These are phyloP conservation scores for Ceraceosorus bombacis DNA, from an alignment of 1,284 basidiomycete species.

Conservation along the genomic window DNA sequence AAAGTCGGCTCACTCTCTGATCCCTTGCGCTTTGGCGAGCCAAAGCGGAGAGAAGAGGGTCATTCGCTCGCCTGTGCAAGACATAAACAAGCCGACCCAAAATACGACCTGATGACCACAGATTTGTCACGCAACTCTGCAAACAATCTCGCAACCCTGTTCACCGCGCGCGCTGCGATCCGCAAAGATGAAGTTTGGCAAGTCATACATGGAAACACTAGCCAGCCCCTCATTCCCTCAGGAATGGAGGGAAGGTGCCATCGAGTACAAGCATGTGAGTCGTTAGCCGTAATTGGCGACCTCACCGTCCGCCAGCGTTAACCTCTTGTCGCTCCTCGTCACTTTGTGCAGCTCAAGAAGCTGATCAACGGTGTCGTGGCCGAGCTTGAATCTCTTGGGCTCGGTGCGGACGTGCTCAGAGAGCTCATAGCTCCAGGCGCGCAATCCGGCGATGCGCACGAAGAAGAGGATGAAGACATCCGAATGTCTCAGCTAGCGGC, in stretches of 20 bases:
- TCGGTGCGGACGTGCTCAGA: constrained; percentile 59
- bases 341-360: constrained; percentile 67
- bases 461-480: neutral
- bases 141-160: too few species aligned
- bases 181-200: constrained; percentile 67
- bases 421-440: constrained; percentile 49
- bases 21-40: too few species aligned
- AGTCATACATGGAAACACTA: constrained; percentile 65
- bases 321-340: constrained; percentile 5
- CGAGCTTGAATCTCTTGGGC: constrained; percentile 71
- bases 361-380: constrained; percentile 76
- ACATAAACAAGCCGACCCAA: too few species aligned
- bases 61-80: too few species aligned
- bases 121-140: too few species aligned
- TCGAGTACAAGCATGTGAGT: constrained; percentile 73
- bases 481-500: constrained; percentile 2
- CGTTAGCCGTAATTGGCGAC: neutral
- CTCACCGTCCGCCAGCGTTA: neutral
- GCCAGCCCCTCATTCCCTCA: constrained; percentile 60
- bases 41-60: too few species aligned
- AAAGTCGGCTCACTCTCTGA: too few species aligned
- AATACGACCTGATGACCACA: too few species aligned
- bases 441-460: neutral
- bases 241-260: constrained; percentile 66
- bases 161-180: too few species aligned